Conservation (phyloP, 2,329 filamentous ascomycete genomes). For the Pseudocercospora crystallina region DNA sequence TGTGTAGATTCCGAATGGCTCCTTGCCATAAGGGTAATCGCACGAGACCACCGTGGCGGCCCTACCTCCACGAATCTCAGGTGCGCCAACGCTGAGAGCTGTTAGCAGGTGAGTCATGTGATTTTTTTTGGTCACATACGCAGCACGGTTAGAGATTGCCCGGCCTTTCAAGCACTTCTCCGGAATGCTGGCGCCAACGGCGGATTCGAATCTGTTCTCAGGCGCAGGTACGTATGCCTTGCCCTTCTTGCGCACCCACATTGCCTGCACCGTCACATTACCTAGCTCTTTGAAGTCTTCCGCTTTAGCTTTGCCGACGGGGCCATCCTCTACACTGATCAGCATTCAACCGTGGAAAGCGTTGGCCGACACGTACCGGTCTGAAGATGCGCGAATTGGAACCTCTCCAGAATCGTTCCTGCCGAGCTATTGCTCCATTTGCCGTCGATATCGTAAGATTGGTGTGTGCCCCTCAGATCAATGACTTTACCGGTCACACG, state of each 20-base stretch:
- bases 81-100: slow-evolving; percentile 8
- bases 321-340: slow-evolving; percentile 12
- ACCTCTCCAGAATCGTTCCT: slow-evolving; percentile 5
- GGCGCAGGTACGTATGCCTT: background rate
- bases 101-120: no score
- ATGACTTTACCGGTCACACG: background rate
- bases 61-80: background rate
- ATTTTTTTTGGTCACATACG: slow-evolving; percentile 25
- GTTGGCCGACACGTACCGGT: slow-evolving; percentile 12
- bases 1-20: slow-evolving; percentile 20
- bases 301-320: background rate
- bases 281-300: slow-evolving; percentile 20
- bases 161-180: slow-evolving; percentile 33
- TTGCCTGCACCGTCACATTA: slow-evolving; percentile 13
- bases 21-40: slow-evolving; percentile 19
- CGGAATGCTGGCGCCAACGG: slow-evolving; percentile 6
- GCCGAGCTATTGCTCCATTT: background rate
- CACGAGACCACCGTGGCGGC: background rate
- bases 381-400: slow-evolving; percentile 19
- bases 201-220: background rate
- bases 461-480: background rate
- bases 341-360: background rate
- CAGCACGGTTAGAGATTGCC: slow-evolving; percentile 25
- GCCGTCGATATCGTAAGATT: background rate
- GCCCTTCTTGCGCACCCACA: slow-evolving; percentile 3